These are phyloP conservation scores for Talaromyces sp. DNA, from an alignment of 2,329 filamentous ascomycete species.

Conservation along the genomic window DNA sequence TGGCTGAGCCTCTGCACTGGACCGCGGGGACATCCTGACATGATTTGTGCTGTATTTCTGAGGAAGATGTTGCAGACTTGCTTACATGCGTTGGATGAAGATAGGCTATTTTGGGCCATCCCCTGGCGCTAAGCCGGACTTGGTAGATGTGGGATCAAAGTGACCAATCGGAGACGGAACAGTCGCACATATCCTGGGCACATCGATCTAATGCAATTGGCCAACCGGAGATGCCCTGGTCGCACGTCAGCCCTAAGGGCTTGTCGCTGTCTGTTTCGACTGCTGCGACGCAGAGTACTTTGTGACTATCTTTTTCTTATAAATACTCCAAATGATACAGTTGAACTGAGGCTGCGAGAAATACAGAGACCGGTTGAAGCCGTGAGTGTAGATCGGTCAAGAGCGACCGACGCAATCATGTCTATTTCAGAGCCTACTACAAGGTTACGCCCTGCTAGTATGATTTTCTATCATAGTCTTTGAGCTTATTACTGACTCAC, in stretches of 20 bases:
- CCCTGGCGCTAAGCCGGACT: not conserved
- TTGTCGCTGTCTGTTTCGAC: not conserved
- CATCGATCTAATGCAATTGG: not conserved
- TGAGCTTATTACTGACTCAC: not conserved
- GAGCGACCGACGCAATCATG: not conserved
- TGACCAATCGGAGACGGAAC: not conserved
- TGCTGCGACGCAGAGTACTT: not conserved
- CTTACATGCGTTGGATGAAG: not conserved
- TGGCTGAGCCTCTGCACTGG: not conserved
- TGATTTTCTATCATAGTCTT: not conserved
- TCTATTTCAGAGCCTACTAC: not conserved
- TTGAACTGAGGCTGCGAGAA: not conserved
- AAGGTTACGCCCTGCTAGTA: constrained; percentile 3
- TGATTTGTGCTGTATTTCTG: not conserved
- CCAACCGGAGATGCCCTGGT: not conserved
- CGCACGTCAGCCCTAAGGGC: not conserved
- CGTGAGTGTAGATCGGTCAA: not conserved
- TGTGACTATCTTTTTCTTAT: not conserved
- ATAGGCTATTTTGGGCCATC: not conserved
- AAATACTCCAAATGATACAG: no score
- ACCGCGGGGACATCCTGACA: not conserved
- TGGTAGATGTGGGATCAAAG: no score
- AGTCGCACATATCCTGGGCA: constrained; percentile 2
- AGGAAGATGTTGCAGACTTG: not conserved
- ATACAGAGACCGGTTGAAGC: not conserved